Evolutionary conservation across 345 rosid genomes (phyloP), one percentile per base, ranked within the genome.

Genomic region (Citrus trifoliata): DNA sequence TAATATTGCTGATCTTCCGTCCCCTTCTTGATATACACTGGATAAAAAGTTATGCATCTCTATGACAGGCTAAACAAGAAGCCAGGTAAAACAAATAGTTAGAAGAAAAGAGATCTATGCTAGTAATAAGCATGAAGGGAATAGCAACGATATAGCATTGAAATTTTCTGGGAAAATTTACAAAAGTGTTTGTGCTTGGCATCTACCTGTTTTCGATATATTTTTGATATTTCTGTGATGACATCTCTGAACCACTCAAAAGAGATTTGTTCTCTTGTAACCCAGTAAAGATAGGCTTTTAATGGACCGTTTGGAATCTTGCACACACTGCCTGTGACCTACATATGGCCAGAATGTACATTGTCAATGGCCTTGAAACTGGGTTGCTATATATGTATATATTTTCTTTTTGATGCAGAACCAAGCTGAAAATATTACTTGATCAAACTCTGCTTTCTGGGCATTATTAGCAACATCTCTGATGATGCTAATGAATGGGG

Each of bases 401-500:
- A 46, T 53, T 9, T 9, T 25, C 19, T 37, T 55, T 59, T 37
- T 60, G n/a, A 1, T 74, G 64, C 22, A n/a, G 24, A 55, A 38
- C n/a, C 42, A 53, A 32, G 51, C 28, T 3, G 24, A 28, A 25
- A 21, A 32, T 51, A 21, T 72, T 75, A 79, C 73, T 28, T 79
- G 71, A 63, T 71, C 61, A 37, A 27, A 37, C 18, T 35, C 27
- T 59, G 80, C 37, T 59, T 71, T 67, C 40, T 70, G 71, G 33
- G 75, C 53, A 21, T 70, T 69, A 55, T 51, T 67, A 7, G 78
- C 79, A 3, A 87, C 25, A 68, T 90, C 91, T 81, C 82, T 84
- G 74, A 90, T 88, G 80, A 90, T 86, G 88, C 90, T 87, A 59
- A 88, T 80, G 83, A 88, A 90, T 5, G 91, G 93, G 5, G 93